Conservation (phyloP, 768 basidiomycete species). For the Suillus alpinus region DNA sequence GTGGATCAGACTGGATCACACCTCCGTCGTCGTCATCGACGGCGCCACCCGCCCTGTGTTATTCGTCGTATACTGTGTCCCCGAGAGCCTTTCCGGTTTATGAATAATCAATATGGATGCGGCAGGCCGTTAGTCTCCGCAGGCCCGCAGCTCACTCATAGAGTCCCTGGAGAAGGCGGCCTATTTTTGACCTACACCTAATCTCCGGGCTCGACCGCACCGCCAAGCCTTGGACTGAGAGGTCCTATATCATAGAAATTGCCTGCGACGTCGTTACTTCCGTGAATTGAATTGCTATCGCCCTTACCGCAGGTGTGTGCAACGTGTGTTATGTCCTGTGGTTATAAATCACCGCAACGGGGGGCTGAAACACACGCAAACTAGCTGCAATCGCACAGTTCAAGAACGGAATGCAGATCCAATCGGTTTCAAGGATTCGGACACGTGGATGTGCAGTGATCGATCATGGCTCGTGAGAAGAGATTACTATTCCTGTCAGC, state of each 20-base stretch:
- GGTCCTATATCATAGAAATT: neutral
- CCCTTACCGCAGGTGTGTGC: neutral
- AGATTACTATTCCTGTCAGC: neutral
- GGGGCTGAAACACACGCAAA: too few species aligned
- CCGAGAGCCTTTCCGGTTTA: too few species aligned
- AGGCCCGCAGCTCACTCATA: neutral
- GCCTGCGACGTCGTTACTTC: neutral
- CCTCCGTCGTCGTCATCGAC: too few species aligned
- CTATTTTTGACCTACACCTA: neutral
- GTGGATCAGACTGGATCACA: too few species aligned
- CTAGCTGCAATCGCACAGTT: too few species aligned
- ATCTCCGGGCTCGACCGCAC: neutral
- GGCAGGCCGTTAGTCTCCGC: neutral
- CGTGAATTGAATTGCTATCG: neutral
- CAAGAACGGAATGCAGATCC: too few species aligned
- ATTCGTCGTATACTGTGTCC: too few species aligned
- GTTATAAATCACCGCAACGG: neutral
- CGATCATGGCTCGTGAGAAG: neutral
- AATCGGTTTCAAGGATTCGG: too few species aligned
- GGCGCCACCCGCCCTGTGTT: too few species aligned
- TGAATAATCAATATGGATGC: neutral
- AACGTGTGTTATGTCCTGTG: neutral
- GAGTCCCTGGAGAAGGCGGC: neutral
- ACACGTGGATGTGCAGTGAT: too few species aligned
- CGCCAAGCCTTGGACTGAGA: neutral